Evolutionary conservation across 208 protist genomes (phyloP), one percentile per base, ranked within the genome.

Genomic region (Acanthamoeba royreba): DNA sequence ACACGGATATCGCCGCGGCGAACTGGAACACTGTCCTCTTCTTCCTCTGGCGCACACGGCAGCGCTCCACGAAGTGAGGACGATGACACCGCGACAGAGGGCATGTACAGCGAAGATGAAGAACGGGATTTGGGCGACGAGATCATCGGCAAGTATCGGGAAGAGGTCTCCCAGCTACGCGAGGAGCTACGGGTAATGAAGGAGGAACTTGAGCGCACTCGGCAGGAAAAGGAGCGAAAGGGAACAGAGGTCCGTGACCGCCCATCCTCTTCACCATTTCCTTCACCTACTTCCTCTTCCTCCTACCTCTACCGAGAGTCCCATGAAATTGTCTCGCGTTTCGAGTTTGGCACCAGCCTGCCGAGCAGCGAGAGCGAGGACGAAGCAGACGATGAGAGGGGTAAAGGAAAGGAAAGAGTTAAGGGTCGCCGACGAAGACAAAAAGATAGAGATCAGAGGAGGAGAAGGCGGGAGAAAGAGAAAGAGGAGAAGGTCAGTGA

Each of bases 61-160:
- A n/a, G n/a, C n/a, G n/a, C n/a, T n/a, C n/a, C n/a, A n/a, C 38
- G 72, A 83, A 83, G 72, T 43, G 72, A 83, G 72, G 72, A 83
- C 43, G 72, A 83, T 38, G 72, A 83, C 72, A 83, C 72, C 28
- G 72, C 42, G 22, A 83, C 72, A 13, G 72, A 83, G 72, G 72
- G 72, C 72, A 52, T 83, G 72, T 83, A 83, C 42, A 83, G 72
- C 72, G 72, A 83, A 52, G 72, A 83, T n/a, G 72, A 83, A 43
- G 35, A 31, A 19, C 35, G 72, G 25, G 72, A 83, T 38, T 8
- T 53, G 72, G 72, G 63, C 63, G 63, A 83, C 25, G 42, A 52
- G 72, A 83, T 83, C 72, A 83, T 83, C 72, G 72, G 72, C 72
- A 83, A 83, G 72, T 83, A 83, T 43, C 2, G 72, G 43, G 72